Evolutionary conservation across 1,139 yeast species (phyloP).

Genomic region (Debaryomyces sp.): DNA sequence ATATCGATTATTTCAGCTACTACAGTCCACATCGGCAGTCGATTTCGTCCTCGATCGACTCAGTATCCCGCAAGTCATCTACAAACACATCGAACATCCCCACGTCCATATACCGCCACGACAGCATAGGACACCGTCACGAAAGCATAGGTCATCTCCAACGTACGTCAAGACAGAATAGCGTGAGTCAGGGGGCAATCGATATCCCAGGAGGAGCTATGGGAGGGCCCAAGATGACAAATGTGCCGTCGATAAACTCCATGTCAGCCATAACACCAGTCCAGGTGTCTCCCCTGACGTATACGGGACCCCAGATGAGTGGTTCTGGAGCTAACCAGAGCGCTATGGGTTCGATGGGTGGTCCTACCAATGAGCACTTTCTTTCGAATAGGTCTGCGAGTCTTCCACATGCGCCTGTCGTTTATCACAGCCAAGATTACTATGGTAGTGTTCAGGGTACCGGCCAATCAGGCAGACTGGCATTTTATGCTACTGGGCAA

Average conservation of each 20-base stretch:
- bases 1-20: constrained; percentile 8
- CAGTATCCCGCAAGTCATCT: constrained; percentile 5
- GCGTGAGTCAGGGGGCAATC: neutral
- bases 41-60: constrained; percentile 6
- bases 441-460: constrained; percentile 3
- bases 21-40: constrained; percentile 6
- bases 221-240: neutral
- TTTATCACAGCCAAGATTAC: neutral
- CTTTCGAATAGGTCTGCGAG: constrained; percentile 2
- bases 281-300: neutral
- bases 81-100: constrained; percentile 1
- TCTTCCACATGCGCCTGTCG: constrained; percentile 3
- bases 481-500: neutral
- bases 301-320: neutral
- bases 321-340: neutral
- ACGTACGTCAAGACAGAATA: constrained; percentile 1
- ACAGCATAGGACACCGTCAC: constrained; percentile 3
- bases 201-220: neutral
- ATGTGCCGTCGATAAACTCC: neutral
- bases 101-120: constrained; percentile 2
- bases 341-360: neutral
- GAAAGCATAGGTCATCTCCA: constrained; percentile 2
- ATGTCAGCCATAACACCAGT: neutral
- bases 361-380: neutral
- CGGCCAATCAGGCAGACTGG: neutral